phyloP scores from a whole-genome alignment of 148 eudicot genomes.

The Persicaria maculosa region DNA sequence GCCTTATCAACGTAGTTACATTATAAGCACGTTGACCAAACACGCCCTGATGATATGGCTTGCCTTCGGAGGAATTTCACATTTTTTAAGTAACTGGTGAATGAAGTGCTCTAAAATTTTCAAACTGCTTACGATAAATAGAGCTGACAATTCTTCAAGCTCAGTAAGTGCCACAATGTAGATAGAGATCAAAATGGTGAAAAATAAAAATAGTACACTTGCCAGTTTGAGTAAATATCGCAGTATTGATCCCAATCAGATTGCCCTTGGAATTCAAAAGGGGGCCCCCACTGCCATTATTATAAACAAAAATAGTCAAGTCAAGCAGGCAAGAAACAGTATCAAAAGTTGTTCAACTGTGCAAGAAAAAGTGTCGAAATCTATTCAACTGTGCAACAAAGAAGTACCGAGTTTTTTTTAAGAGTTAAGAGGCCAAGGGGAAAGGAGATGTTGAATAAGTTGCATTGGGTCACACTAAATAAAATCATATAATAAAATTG shows the following conservation, averaged over 20 bases:
- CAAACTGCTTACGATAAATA: neutral
- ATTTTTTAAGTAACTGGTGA: neutral
- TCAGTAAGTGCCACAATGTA: neutral
- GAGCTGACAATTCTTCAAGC: neutral
- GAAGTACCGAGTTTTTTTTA: neutral
- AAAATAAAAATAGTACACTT: constrained; percentile 14
- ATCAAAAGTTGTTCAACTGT: neutral
- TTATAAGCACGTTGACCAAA: too few relatives aligned
- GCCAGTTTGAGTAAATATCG: constrained; percentile 97
- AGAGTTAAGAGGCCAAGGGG: neutral
- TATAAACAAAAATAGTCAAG: constrained; percentile 5
- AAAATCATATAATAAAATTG: neutral
- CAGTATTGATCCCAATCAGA: constrained; percentile 92
- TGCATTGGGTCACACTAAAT: neutral
- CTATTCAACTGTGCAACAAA: neutral
- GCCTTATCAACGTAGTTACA: too few relatives aligned
- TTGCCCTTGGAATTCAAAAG: constrained; percentile 87
- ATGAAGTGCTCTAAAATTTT: neutral
- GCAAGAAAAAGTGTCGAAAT: neutral
- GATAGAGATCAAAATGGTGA: neutral
- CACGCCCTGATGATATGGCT: too few relatives aligned
- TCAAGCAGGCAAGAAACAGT: neutral
- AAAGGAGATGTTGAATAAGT: neutral
- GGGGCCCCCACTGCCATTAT: constrained; percentile 85
- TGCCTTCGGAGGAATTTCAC: neutral